phyloP scores from a whole-genome alignment of 495 filamentous ascomycete genomes.

The Penicillium roqueforti region DNA sequence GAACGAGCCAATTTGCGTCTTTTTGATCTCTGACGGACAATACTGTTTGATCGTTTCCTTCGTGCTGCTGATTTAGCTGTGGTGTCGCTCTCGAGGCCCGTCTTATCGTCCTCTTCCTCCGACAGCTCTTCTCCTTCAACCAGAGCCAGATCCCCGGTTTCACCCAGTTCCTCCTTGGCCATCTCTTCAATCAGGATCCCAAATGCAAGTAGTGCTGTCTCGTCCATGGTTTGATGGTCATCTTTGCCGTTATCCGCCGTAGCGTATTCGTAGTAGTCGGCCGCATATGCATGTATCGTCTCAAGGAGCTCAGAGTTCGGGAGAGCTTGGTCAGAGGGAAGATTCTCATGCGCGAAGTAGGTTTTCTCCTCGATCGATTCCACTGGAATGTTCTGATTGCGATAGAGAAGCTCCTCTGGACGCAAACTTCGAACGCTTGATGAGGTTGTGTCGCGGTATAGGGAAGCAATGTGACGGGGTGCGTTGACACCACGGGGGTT shows the following conservation, averaged over 20 bases:
- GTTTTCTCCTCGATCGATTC: constrained; percentile 67
- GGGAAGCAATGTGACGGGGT: constrained; percentile 32
- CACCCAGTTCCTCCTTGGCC: constrained; percentile 56
- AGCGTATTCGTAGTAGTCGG: constrained; percentile 61
- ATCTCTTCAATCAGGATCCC: constrained; percentile 81
- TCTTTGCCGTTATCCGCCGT: constrained; percentile 31
- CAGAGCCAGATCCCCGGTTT: constrained; percentile 70
- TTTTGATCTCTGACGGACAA: constrained; percentile 23
- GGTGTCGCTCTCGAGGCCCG: constrained; percentile 9
- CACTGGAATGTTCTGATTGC: constrained; percentile 53
- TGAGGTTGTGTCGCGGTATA: constrained; percentile 49
- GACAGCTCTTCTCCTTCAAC: constrained; percentile 54
- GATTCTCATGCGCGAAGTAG: constrained; percentile 58
- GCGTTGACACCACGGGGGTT: constrained; percentile 41
- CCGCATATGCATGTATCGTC: constrained; percentile 67
- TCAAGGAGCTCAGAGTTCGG: constrained; percentile 74
- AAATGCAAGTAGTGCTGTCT: constrained; percentile 76
- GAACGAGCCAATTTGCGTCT: constrained; percentile 23
- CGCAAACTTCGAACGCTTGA: constrained; percentile 49
- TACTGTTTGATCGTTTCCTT: constrained; percentile 6
- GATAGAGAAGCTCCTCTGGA: constrained; percentile 75
- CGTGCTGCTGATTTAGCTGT: constrained; percentile 2
- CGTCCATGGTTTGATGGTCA: constrained; percentile 71
- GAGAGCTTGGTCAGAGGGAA: constrained; percentile 51
- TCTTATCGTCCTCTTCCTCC: constrained; percentile 20